Evolutionary conservation across 2,329 filamentous ascomycete genomes (phyloP).

Genomic region (Aspergillus fumigatus): DNA sequence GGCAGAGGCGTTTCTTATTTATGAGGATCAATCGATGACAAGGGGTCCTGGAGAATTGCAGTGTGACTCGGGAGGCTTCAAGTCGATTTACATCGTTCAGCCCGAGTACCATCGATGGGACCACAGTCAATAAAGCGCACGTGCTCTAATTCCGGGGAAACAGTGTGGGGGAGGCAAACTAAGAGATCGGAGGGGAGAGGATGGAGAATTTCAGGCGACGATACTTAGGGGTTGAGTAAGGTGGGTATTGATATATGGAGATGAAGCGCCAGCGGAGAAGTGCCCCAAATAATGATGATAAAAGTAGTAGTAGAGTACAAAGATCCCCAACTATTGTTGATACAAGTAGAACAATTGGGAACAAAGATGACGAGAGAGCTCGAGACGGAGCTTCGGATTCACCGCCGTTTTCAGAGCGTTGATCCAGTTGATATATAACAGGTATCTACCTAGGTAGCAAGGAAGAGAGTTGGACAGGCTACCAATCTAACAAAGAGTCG

Average conservation of each 20-base stretch:
- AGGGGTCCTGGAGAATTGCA: background rate
- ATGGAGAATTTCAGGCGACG: background rate
- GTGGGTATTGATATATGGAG: background rate
- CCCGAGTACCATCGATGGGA: background rate
- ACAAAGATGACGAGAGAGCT: background rate
- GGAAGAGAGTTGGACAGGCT: background rate
- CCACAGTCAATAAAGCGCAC: background rate
- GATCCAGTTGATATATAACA: background rate
- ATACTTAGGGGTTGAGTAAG: background rate
- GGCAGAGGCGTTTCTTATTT: background rate
- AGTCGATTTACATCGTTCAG: slow-evolving; percentile 6
- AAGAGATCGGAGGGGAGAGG: background rate
- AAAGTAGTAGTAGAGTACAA: background rate
- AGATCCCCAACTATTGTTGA: background rate
- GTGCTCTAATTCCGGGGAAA: background rate
- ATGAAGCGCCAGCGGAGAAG: background rate
- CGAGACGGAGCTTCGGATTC: background rate
- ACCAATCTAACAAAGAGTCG: background rate
- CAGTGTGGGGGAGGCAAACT: background rate
- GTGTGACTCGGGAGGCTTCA: background rate
- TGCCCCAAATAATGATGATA: background rate
- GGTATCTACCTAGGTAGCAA: background rate
- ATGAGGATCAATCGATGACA: slow-evolving; percentile 1
- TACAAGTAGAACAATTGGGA: background rate
- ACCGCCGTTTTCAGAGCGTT: background rate